Base-by-base conservation (phyloP, 1,284 basidiomycete genomes). In the Golubevia sp. region DNA sequence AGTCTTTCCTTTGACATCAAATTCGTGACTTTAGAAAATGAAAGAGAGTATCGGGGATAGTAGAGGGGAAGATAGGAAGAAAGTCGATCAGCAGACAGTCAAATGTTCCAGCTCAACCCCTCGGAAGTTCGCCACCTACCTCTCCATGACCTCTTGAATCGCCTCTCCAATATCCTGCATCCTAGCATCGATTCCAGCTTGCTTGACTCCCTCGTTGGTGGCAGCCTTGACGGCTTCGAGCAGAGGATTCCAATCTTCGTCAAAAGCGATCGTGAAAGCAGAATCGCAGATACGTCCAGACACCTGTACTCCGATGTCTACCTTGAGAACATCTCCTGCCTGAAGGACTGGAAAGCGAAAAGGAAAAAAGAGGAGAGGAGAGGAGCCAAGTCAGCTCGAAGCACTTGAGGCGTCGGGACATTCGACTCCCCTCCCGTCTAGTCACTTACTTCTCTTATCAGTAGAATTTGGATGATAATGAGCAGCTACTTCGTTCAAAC, bases 91-190 rank as follows among this genome's bases (percentile, higher is more conserved):
- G n/a, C n/a, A n/a, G n/a, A n/a, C n/a, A n/a, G n/a, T n/a, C n/a
- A n/a, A n/a, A n/a, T n/a, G n/a, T n/a, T n/a, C n/a, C n/a, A n/a
- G n/a, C n/a, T n/a, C n/a, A n/a, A n/a, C n/a, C n/a, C n/a, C n/a
- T n/a, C n/a, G n/a, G n/a, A n/a, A n/a, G n/a, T n/a, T n/a, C n/a
- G n/a, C n/a, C n/a, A n/a, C n/a, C n/a, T n/a, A n/a, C n/a, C n/a
- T n/a, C n/a, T 98, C 95, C 97, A 99, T 99, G 2, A 94, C 95
- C 85, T 99, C 97, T 84, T 99, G 96, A 65, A 99, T 95, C 49
- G 89, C 88, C 0, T 90, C 94, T 5, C 91, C 97, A 48, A 99
- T 88, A 81, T 99, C 96, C 66, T 94, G 94, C 55, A 99, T 87
- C 53, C 95, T 89, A 0, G 92, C 93, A 78, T 99, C 97, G 75